Percentiles rank a stretch among this genome's conserved stretches.
Conservation (phyloP, 768 basidiomycete species). For the Termitomyces sp. region DNA sequence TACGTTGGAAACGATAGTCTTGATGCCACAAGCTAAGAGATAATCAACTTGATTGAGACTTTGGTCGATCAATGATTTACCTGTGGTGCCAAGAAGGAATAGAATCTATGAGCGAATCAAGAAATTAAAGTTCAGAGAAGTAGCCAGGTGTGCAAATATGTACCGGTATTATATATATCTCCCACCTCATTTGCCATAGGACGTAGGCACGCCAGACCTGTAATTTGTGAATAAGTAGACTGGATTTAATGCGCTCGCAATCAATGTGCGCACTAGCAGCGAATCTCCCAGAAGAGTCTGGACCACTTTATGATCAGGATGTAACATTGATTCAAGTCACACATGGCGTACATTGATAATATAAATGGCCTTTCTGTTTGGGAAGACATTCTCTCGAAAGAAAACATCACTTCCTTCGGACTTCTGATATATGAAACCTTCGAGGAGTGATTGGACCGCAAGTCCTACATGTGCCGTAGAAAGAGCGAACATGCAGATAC, state of each 20-base stretch:
- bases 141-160: background rate
- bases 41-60: background rate
- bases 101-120: conserved; percentile 5
- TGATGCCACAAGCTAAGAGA: conserved; percentile 19
- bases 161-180: conserved; percentile 17
- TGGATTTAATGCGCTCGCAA: background rate
- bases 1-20: conserved; percentile 17
- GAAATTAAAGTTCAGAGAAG: background rate
- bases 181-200: conserved; percentile 20
- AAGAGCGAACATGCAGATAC: conserved; percentile 21
- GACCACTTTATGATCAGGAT: background rate
- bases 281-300: conserved; percentile 24
- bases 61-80: conserved; percentile 4
- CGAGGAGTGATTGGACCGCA: conserved; percentile 19
- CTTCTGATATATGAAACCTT: conserved; percentile 21
- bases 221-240: background rate
- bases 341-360: conserved; percentile 20
- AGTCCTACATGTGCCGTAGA: conserved; percentile 23
- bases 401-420: conserved; percentile 15
- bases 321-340: background rate
- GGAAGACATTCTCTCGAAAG: conserved; percentile 23
- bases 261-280: conserved; percentile 14
- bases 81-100: conserved; percentile 19
- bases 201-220: conserved; percentile 24
- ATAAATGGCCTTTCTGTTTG: conserved; percentile 22